Conservation (phyloP, 768 basidiomycete genomes). For the Psilocybe tampanensis region DNA sequence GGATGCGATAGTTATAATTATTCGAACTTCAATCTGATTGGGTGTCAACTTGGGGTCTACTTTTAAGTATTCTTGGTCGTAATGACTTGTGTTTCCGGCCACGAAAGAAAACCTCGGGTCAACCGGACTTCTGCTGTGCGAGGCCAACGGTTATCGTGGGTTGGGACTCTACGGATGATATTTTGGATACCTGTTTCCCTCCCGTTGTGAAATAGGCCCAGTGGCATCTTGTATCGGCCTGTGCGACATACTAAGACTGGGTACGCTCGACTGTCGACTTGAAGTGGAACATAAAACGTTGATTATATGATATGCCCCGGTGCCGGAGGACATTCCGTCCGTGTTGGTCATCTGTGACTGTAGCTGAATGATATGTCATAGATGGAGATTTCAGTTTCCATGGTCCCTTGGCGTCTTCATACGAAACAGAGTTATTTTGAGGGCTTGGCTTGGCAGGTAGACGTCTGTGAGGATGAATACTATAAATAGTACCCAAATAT, state of each 20-base stretch:
- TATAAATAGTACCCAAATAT: constrained; percentile 11
- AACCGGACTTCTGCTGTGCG: neutral
- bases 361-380: constrained; percentile 12
- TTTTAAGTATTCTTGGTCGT: neutral
- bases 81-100: neutral
- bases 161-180: too few species aligned
- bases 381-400: constrained; percentile 20
- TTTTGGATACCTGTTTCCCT: too few species aligned
- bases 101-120: neutral
- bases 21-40: neutral
- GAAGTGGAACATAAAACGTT: neutral
- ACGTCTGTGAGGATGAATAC: constrained; percentile 12
- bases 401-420: constrained; percentile 19
- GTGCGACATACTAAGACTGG: too few species aligned
- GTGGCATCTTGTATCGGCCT: too few species aligned
- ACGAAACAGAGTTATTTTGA: constrained; percentile 8
- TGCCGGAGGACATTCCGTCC: neutral
- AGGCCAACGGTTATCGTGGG: neutral
- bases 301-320: neutral
- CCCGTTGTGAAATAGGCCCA: too few species aligned
- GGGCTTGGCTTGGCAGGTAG: constrained; percentile 12
- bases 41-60: neutral
- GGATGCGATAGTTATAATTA: neutral
- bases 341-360: neutral
- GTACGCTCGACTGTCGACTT: too few species aligned